Evolutionary conservation across 1,139 yeast genomes (phyloP), one percentile per base, ranked within the genome.

Genomic region (Kluyveromyces sp.): DNA sequence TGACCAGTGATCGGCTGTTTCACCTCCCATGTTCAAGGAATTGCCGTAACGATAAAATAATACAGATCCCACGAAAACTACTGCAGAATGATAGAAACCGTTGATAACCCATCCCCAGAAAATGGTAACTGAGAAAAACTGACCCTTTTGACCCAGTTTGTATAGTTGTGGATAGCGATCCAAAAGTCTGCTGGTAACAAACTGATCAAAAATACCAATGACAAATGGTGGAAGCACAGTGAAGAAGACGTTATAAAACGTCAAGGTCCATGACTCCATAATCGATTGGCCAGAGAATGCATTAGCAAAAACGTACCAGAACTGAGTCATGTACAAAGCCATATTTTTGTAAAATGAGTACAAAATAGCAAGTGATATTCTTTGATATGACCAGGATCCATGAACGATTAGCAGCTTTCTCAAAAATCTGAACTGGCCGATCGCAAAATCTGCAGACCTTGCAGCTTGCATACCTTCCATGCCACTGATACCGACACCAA

Each of bases 391-490:
- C 99, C 99, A 94, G 3, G 96, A 72, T 1, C 99, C 99, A 63
- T 94, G 99, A 8, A 94, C 98, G 39, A 94, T 71, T 41, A 94
- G 67, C 45, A 94, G 67, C 60, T 86, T 89, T 54, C 79, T 77
- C 67, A 94, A 73, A 60, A 77, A 92, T 61, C 82, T 80, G 74
- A 94, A 94, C 63, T 94, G 98, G 0, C 96, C 98, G 65, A 94
- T 87, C 1, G 97, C 89, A 48, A 92, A 80, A 70, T 94, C 99
- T 0, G 99, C 98, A 64, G 94, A 82, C 64, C 98, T 75, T 0
- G 98, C 97, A 7, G 98, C 98, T 65, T 94, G 99, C 88, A 89
- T 89, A 55, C 99, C 99, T 68, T 94, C 98, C 86, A 87, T 85
- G 55, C 99, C 99, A 58, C 94, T 86, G 53, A 92, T 92, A 61